Percentiles rank a stretch among this genome's conserved stretches.
These are phyloP conservation scores for Microbotryomycetes sp. DNA, from an alignment of 1,284 basidiomycete species.

Conservation along the genomic window DNA sequence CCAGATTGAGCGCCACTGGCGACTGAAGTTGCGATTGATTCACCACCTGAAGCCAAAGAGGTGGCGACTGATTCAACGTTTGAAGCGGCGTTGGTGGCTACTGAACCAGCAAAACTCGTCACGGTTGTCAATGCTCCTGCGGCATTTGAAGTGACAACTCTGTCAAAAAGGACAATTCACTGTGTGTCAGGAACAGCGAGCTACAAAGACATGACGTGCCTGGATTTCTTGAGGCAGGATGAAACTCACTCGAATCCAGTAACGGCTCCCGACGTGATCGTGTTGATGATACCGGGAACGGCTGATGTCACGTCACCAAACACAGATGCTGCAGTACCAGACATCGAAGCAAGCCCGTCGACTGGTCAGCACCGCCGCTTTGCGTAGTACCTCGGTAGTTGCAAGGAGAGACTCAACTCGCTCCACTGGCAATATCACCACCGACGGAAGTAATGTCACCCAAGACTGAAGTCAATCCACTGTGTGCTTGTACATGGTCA, in stretches of 20 bases:
- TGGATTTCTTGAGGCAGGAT: background rate
- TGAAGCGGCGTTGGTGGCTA: background rate
- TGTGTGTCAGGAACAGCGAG: constrained; percentile 5
- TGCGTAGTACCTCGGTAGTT: background rate
- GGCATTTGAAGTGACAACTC: constrained; percentile 8
- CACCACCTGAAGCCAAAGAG: background rate
- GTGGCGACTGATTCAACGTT: constrained; percentile 1
- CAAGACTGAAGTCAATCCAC: constrained; percentile 2
- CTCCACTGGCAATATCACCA: background rate
- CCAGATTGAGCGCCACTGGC: background rate
- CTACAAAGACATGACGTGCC: background rate
- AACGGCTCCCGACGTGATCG: constrained; percentile 8
- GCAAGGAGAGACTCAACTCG: background rate
- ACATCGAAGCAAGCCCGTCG: background rate
- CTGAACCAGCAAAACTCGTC: constrained; percentile 5
- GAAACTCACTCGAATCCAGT: constrained; percentile 3
- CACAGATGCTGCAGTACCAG: background rate
- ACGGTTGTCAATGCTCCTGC: constrained; percentile 7
- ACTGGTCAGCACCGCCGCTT: background rate
- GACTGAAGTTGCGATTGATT: background rate
- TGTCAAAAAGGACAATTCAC: constrained; percentile 3
- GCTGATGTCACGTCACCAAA: constrained; percentile 9
- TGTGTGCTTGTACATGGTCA: too few species aligned
- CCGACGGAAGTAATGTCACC: constrained; percentile 9
- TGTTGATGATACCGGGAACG: constrained; percentile 4